Evolutionary conservation across 306 rosid genomes (phyloP).

Genomic region (Cicer yamashitae): DNA sequence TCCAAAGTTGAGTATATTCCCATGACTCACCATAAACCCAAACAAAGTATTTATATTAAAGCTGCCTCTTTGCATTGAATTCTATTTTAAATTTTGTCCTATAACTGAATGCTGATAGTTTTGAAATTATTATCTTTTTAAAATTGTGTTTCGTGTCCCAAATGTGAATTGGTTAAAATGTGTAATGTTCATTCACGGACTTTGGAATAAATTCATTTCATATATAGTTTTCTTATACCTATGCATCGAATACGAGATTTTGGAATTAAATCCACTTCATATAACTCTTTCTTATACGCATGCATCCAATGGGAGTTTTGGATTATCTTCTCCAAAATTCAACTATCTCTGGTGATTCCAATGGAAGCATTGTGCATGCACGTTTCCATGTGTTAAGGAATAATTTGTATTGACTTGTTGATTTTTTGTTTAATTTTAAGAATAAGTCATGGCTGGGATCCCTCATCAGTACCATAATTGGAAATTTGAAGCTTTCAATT

Average conservation of each 20-base stretch:
- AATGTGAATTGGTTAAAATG: conserved; percentile 19
- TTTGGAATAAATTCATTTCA: conserved; percentile 11
- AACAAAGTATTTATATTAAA: conserved; percentile 1
- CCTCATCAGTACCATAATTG: conserved; percentile 85
- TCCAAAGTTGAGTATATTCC: conserved; percentile 16
- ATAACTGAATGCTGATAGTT: conserved; percentile 15
- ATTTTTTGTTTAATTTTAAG: conserved; percentile 51
- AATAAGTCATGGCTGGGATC: conserved; percentile 98
- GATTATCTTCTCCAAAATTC: conserved; percentile 9
- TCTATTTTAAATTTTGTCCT: background rate
- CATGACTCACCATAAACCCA: conserved; percentile 1
- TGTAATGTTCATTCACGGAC: conserved; percentile 18
- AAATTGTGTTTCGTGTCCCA: conserved; percentile 6
- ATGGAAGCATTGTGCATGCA: conserved; percentile 30
- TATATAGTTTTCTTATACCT: conserved; percentile 29
- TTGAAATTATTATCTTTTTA: background rate
- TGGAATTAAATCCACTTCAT: conserved; percentile 16
- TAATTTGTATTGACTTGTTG: conserved; percentile 41
- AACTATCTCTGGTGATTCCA: conserved; percentile 22
- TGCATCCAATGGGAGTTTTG: conserved; percentile 12
- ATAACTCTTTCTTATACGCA: conserved; percentile 27
- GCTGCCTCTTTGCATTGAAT: background rate
- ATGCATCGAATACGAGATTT: background rate
- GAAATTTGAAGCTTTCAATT: conserved; percentile 93
- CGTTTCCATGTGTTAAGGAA: conserved; percentile 33